Base-by-base conservation (phyloP, 2,329 filamentous ascomycete species). In the Nemania sp. region DNA sequence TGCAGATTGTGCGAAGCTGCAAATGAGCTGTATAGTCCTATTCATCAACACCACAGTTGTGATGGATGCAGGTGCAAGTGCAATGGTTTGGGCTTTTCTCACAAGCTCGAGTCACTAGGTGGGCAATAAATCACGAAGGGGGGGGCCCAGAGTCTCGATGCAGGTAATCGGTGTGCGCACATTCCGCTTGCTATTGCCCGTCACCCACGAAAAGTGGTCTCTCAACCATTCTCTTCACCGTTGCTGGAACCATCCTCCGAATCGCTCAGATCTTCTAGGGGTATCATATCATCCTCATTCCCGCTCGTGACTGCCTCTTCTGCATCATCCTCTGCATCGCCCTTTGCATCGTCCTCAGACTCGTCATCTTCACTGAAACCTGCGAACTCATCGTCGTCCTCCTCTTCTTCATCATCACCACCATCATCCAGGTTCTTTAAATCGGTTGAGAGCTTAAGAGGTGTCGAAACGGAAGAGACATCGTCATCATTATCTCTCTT, bases 401-500 rank as follows among this genome's bases (percentile, higher is more conserved):
- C 78, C 49, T 77, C 73, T 2, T 51, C 59, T 7, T 76, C 78
- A 1, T 74, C 72, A 3, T 76, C 76, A 2, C 72, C 72, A 9
- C 69, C 72, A 9, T 74, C 32, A 3, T 54, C 60, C 6, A n/a
- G 42, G 52, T 46, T 69, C 5, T 73, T 70, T 3, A 69, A 70
- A 0, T 68, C 67, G 5, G 66, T 67, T 3, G 70, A 69, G 40
- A 73, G 57, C 5, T 63, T 67, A 13, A 70, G 67, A 2, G 72
- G 74, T 3, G 48, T 60, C 12, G 55, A 34, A 13, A 68, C 69
- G 13, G 74, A 73, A 29, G 75, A 75, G 17, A 75, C 79, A 17
- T 54, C 54, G 6, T 79, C 79, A 5, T 74, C 74, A 21, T 87
- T 85, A 17, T 87, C 84, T 15, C 80, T 78, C 68, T 88, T 88